Conservation (phyloP, 805 yeast species). For the Jamesozyma lodderae region DNA sequence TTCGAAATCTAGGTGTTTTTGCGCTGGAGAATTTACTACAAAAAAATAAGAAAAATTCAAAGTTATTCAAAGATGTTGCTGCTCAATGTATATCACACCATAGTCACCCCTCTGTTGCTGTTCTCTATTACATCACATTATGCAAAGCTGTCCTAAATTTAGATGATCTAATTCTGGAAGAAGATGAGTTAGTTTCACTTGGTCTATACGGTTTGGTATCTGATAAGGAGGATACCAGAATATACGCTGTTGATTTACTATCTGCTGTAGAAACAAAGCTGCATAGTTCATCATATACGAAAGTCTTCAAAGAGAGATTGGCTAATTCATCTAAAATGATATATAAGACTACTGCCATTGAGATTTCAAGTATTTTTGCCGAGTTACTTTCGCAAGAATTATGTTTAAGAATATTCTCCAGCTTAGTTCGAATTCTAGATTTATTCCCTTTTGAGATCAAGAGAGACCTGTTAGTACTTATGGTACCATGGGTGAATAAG, state of each 20-base stretch:
- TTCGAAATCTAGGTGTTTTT: constrained; percentile 53
- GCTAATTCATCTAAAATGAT: constrained; percentile 72
- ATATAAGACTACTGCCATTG: constrained; percentile 77
- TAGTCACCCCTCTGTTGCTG: constrained; percentile 42
- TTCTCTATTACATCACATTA: constrained; percentile 62
- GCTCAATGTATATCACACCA: constrained; percentile 61
- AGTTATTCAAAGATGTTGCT: constrained; percentile 48
- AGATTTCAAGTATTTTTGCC: constrained; percentile 68
- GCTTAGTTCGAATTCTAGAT: constrained; percentile 58
- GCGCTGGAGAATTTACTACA: constrained; percentile 64
- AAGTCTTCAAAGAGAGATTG: constrained; percentile 58
- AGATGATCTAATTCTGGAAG: constrained; percentile 41
- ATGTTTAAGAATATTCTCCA: constrained; percentile 59
- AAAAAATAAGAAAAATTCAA: constrained; percentile 47
- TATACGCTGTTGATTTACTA: constrained; percentile 63
- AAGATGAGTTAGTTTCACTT: constrained; percentile 62
- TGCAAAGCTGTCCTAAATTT: constrained; percentile 53
- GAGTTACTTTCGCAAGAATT: constrained; percentile 46
- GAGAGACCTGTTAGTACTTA: constrained; percentile 68
- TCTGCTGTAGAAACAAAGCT: constrained; percentile 53
- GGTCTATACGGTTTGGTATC: constrained; percentile 75
- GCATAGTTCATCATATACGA: constrained; percentile 45
- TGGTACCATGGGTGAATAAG: constrained; percentile 89
- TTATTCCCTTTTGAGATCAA: constrained; percentile 49
- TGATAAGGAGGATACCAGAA: constrained; percentile 56